Conservation (phyloP, 441 rosid species). For the California macrophylla region DNA sequence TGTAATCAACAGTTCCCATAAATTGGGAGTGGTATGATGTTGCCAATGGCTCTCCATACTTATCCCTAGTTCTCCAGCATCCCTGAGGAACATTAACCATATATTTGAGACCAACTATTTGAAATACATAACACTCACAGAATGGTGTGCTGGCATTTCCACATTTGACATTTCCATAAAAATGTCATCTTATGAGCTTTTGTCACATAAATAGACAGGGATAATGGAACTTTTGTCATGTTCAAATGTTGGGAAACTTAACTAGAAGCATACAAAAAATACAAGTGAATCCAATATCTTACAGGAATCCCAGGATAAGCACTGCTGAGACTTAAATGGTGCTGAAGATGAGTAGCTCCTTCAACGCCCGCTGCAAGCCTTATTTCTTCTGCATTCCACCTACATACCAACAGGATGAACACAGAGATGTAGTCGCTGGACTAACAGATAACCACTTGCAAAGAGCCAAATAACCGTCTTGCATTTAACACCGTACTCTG, state of each 20-base stretch:
- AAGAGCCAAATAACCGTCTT: not conserved
- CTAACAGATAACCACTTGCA: not conserved
- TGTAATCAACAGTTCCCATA: slow-evolving; percentile 86
- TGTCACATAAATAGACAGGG: not conserved
- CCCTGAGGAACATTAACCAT: slow-evolving; percentile 41
- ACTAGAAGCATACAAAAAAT: slow-evolving; percentile 12
- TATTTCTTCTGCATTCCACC: slow-evolving; percentile 68
- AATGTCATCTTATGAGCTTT: not conserved
- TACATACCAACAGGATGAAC: slow-evolving; percentile 25
- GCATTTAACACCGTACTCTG: not conserved
- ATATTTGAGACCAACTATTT: not conserved
- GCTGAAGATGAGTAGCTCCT: slow-evolving; percentile 42
- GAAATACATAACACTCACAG: not conserved
- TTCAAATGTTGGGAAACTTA: not conserved
- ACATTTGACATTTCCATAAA: not conserved
- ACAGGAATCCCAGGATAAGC: slow-evolving; percentile 75
- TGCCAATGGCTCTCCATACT: slow-evolving; percentile 72
- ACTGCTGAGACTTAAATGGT: slow-evolving; percentile 61
- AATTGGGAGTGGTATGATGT: slow-evolving; percentile 74
- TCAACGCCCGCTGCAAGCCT: slow-evolving; percentile 60
- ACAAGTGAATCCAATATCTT: slow-evolving; percentile 18
- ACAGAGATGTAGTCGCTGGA: slow-evolving; percentile 15
- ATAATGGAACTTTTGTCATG: not conserved
- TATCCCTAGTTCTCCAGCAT: slow-evolving; percentile 43
- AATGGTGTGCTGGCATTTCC: not conserved